These are phyloP conservation scores for Linum tenue DNA, from an alignment of 345 rosid genomes.

Conservation along the genomic window DNA sequence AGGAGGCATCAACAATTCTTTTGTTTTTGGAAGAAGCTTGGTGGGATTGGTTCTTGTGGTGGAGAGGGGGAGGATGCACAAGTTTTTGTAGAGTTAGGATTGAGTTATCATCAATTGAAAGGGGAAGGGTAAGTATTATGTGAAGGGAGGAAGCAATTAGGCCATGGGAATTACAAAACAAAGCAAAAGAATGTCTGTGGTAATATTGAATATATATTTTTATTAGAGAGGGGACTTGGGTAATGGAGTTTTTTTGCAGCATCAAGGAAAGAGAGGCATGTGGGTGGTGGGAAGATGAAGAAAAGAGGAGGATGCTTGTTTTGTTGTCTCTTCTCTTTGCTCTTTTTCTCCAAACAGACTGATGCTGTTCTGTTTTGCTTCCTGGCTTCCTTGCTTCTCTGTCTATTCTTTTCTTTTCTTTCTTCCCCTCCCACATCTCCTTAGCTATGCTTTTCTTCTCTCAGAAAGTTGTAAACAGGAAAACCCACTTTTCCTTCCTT, in stretches of 20 bases:
- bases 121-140: not conserved
- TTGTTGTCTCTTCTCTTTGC: not conserved
- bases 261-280: not conserved
- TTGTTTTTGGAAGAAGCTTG: not conserved
- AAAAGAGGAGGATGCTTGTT: too few relatives aligned
- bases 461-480: too few relatives aligned
- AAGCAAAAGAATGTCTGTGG: not conserved
- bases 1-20: not conserved
- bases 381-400: not conserved
- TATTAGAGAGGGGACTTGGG: not conserved
- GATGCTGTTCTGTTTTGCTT: not conserved
- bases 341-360: not conserved
- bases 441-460: too few relatives aligned
- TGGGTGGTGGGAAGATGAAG: not conserved
- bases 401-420: not conserved
- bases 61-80: not conserved
- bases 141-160: not conserved
- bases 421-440: too few relatives aligned
- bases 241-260: too few relatives aligned
- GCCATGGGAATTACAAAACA: not conserved
- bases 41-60: slow-evolving; percentile 2
- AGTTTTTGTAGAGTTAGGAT: not conserved
- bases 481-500: too few relatives aligned
- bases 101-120: not conserved
- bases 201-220: too few relatives aligned